Evolutionary conservation across 225 moss, liverwort and hornwort genomes (phyloP).

Genomic region (Pseudoscleropodium purum): DNA sequence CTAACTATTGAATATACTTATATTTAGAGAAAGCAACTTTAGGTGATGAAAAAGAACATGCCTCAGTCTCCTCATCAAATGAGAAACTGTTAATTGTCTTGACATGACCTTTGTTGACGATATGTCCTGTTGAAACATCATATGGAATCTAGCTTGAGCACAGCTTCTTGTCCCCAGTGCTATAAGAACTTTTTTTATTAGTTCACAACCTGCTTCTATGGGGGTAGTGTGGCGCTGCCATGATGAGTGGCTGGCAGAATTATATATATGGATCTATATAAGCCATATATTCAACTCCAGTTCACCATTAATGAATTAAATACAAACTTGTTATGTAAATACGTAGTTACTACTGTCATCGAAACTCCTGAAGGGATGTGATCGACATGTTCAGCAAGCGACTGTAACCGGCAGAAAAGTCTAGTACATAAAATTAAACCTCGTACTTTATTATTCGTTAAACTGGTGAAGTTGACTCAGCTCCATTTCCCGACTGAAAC

Average conservation of each 20-base stretch:
- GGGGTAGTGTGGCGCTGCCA: neutral
- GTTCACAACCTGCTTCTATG: neutral
- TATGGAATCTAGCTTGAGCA: neutral
- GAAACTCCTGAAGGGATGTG: neutral
- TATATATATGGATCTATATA: neutral
- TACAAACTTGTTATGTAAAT: neutral
- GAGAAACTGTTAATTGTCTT: neutral
- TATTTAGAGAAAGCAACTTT: neutral
- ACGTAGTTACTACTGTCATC: neutral
- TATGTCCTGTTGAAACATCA: neutral
- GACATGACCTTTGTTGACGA: no score
- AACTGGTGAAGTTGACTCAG: neutral
- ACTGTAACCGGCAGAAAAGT: neutral
- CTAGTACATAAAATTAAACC: neutral
- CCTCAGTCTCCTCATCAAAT: neutral
- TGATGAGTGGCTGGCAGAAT: neutral
- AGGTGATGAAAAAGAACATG: neutral
- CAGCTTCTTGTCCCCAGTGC: neutral
- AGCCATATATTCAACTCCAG: neutral
- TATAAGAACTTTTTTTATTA: neutral
- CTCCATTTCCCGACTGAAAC: neutral
- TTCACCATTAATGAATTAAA: neutral
- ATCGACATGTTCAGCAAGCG: no score
- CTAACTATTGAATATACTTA: neutral
- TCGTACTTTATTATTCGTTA: neutral